phyloP scores from a whole-genome alignment of 2,329 filamentous ascomycete genomes.

The Calonectria honghensis region DNA sequence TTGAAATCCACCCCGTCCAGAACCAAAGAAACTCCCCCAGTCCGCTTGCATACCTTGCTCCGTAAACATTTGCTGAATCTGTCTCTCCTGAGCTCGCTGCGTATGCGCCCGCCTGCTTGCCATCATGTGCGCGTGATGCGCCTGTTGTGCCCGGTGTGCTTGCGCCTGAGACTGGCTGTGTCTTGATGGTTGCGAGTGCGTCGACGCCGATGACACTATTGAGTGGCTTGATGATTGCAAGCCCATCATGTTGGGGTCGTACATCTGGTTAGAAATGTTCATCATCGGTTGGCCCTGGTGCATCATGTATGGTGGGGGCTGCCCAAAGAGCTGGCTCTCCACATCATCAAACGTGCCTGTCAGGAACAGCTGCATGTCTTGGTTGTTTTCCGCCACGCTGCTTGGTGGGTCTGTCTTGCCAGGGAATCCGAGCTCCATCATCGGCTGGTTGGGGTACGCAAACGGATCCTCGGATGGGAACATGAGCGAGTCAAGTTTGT shows the following conservation, averaged over 20 bases:
- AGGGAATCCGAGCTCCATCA: constrained; percentile 74
- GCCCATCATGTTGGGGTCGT: constrained; percentile 64
- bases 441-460: constrained; percentile 85
- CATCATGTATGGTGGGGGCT: constrained; percentile 82
- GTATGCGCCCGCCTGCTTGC: constrained; percentile 51
- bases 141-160: constrained; percentile 50
- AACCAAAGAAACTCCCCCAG: constrained; percentile 69
- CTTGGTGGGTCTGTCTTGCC: constrained; percentile 59
- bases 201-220: constrained; percentile 41
- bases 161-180: constrained; percentile 51
- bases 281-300: constrained; percentile 65
- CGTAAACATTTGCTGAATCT: constrained; percentile 71
- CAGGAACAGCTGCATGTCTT: constrained; percentile 70
- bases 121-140: constrained; percentile 45
- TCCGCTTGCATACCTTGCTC: constrained; percentile 67
- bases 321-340: constrained; percentile 83
- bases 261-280: constrained; percentile 66
- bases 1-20: constrained; percentile 65
- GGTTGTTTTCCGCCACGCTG: constrained; percentile 58
- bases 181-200: constrained; percentile 37
- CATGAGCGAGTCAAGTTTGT: constrained; percentile 86
- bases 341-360: constrained; percentile 77
- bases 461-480: constrained; percentile 87
- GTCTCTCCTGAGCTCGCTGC: constrained; percentile 61
- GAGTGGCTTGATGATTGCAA: constrained; percentile 57